These are phyloP conservation scores for Colletotrichum incanum DNA, from an alignment of 2,329 filamentous ascomycete genomes.

Conservation along the genomic window DNA sequence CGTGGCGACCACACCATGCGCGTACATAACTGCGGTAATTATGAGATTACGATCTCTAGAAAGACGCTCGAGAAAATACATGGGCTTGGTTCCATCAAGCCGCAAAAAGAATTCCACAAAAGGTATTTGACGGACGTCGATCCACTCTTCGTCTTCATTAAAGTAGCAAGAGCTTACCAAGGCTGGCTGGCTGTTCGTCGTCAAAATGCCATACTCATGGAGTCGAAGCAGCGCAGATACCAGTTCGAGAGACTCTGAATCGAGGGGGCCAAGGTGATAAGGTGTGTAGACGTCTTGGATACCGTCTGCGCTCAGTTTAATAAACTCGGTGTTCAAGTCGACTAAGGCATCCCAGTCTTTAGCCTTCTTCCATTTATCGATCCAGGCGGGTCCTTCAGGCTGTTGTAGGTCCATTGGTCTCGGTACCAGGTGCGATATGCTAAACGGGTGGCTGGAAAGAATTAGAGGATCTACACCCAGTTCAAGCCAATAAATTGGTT, in stretches of 20 bases:
- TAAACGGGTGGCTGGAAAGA: not conserved
- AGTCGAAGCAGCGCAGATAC: not conserved
- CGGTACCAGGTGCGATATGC: not conserved
- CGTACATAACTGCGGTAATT: not conserved
- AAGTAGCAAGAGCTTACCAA: not conserved
- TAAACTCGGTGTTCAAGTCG: not conserved
- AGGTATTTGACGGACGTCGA: not conserved
- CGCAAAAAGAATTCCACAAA: not conserved
- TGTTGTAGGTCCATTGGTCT: not conserved
- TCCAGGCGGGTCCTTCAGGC: not conserved
- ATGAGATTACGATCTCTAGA: not conserved
- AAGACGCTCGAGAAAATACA: not conserved
- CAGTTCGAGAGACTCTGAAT: not conserved
- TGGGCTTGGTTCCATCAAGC: not conserved
- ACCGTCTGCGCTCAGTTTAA: not conserved
- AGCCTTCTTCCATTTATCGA: not conserved
- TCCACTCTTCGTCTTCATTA: not conserved
- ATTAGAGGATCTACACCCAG: too few species aligned
- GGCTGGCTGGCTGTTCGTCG: not conserved
- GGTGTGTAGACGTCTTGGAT: not conserved
- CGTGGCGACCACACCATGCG: not conserved
- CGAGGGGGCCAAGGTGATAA: not conserved
- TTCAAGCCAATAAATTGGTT: not conserved
- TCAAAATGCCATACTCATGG: not conserved
- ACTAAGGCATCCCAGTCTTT: slow-evolving; percentile 1